A percentile compares a stretch with the other conserved stretches of the same genome.
Evolutionary conservation across 2,329 filamentous ascomycete species (phyloP).

Genomic region (Fusarium transvaalense): DNA sequence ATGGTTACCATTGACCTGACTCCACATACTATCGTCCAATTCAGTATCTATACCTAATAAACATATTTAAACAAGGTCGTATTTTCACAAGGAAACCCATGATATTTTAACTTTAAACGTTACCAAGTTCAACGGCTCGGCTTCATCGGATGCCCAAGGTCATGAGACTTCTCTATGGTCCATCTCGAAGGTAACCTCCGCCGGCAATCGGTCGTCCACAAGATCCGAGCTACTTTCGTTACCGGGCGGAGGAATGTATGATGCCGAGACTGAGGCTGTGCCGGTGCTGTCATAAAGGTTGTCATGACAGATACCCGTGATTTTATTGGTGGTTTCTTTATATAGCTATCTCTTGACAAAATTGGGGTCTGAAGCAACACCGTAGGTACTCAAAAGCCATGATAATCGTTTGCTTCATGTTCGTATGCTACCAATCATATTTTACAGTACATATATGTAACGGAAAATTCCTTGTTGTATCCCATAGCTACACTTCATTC

Average conservation of each 20-base stretch:
- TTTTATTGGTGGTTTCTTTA: not conserved
- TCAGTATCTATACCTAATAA: no score
- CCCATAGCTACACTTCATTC: constrained; percentile 14
- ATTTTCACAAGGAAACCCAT: no score
- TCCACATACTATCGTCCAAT: no score
- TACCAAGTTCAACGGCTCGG: constrained; percentile 1
- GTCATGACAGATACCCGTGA: constrained; percentile 9
- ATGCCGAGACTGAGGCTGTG: constrained; percentile 18
- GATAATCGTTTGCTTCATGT: constrained; percentile 17
- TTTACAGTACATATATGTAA: constrained; percentile 17
- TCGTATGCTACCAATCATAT: constrained; percentile 7
- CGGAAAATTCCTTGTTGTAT: not conserved
- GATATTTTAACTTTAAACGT: not conserved
- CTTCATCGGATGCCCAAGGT: constrained; percentile 17
- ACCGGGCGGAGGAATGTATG: not conserved
- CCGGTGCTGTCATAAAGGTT: not conserved
- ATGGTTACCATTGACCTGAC: no score
- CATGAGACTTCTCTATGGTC: not conserved
- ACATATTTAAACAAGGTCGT: no score
- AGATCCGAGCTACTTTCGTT: not conserved
- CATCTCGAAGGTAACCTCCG: not conserved
- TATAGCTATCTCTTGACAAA: not conserved
- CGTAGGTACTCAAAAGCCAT: not conserved
- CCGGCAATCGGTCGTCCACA: not conserved
- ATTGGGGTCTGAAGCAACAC: not conserved